Evolutionary conservation across 257 asterid genomes (phyloP).

Genomic region (Petrea volubilis): DNA sequence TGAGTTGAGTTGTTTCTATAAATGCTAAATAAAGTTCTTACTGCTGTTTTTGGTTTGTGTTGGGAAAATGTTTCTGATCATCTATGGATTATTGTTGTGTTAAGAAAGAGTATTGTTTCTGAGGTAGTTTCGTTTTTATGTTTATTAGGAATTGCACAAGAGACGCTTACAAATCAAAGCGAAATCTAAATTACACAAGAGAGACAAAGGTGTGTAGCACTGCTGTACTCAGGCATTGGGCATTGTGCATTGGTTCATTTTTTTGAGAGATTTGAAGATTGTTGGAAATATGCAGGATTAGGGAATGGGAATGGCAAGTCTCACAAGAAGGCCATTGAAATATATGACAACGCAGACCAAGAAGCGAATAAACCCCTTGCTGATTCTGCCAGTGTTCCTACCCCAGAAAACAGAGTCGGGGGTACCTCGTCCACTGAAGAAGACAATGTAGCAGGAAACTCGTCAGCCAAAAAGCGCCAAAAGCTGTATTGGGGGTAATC

Average conservation of each 20-base stretch:
- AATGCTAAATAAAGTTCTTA: not conserved
- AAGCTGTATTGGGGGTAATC: slow-evolving; percentile 87
- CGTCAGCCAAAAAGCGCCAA: slow-evolving; percentile 40
- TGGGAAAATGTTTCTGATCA: not conserved
- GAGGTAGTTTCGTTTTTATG: not conserved
- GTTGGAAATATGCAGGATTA: slow-evolving; percentile 33
- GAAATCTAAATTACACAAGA: slow-evolving; percentile 53
- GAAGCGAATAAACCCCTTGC: slow-evolving; percentile 23
- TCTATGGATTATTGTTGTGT: not conserved
- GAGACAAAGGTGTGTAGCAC: slow-evolving; percentile 52
- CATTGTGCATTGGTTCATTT: no score
- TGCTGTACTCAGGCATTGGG: slow-evolving; percentile 1
- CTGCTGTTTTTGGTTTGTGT: not conserved
- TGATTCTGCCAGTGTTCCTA: slow-evolving; percentile 23
- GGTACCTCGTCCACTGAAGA: slow-evolving; percentile 23
- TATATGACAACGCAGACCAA: slow-evolving; percentile 16
- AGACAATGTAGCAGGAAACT: slow-evolving; percentile 23
- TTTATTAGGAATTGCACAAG: slow-evolving; percentile 69
- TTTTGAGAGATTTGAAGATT: not conserved
- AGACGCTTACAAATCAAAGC: slow-evolving; percentile 82
- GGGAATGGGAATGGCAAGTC: slow-evolving; percentile 39
- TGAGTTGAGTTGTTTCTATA: not conserved
- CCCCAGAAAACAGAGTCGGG: slow-evolving; percentile 21
- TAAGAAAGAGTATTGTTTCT: not conserved
- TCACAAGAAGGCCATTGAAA: slow-evolving; percentile 33